Percentiles rank a stretch among this genome's conserved stretches.
Conservation (phyloP, 345 rosid genomes). For the Hibiscus syriacus region DNA sequence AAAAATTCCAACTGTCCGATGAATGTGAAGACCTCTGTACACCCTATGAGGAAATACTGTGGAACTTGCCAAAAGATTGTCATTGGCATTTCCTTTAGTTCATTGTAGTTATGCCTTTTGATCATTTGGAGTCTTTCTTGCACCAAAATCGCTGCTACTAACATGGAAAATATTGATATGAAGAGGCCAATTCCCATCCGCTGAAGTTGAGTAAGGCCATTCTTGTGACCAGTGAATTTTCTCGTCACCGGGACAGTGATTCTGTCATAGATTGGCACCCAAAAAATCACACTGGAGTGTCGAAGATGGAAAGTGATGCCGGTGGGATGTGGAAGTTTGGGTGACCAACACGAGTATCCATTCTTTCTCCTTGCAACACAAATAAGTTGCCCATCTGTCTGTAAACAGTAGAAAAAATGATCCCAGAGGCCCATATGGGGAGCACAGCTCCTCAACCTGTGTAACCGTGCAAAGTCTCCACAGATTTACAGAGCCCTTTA, state of each 20-base stretch:
- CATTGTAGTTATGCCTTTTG: conserved; percentile 7
- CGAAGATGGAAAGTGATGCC: conserved; percentile 13
- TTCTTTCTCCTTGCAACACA: conserved; percentile 17
- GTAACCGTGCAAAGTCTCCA: conserved; percentile 15
- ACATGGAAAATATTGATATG: conserved; percentile 11
- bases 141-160: conserved; percentile 6
- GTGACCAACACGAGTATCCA: conserved; percentile 6
- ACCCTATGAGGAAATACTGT: conserved; percentile 42
- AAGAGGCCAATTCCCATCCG: conserved; percentile 14
- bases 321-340: conserved; percentile 10
- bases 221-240: conserved; percentile 5
- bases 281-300: conserved; percentile 14
- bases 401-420: conserved; percentile 3
- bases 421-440: conserved; percentile 14
- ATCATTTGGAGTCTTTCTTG: not conserved
- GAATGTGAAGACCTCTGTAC: conserved; percentile 41
- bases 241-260: conserved; percentile 12
- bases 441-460: conserved; percentile 15
- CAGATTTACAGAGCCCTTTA: conserved; percentile 4
- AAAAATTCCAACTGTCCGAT: conserved; percentile 45
- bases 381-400: conserved; percentile 11
- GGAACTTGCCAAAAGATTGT: conserved; percentile 47
- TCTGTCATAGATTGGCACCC: conserved; percentile 18
- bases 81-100: conserved; percentile 21
- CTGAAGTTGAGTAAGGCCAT: conserved; percentile 14